phyloP scores from a whole-genome alignment of 2,329 filamentous ascomycete genomes.

The Cryphonectria parasitica region DNA sequence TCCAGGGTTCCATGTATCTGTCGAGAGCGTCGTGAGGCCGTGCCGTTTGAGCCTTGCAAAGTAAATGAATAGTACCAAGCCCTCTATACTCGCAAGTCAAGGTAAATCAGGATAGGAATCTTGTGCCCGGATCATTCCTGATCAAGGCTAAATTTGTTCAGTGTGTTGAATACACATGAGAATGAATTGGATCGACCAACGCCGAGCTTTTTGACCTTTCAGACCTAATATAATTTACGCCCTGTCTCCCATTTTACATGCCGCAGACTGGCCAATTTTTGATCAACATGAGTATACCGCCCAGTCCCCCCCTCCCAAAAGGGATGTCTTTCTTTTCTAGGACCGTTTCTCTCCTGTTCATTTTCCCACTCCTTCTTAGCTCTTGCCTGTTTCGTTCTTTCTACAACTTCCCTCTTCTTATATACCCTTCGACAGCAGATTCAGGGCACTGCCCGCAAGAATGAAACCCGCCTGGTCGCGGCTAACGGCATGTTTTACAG shows the following conservation, averaged over 20 bases:
- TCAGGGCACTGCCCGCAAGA: constrained; percentile 89
- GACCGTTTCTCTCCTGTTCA: neutral
- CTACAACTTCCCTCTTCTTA: neutral
- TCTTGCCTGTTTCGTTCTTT: neutral
- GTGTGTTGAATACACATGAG: neutral
- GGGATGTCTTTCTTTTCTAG: no score
- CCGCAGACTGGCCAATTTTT: neutral
- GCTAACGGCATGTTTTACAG: constrained; percentile 85
- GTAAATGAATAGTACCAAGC: no score
- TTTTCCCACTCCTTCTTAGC: neutral
- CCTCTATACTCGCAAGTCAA: no score
- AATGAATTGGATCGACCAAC: constrained; percentile 8
- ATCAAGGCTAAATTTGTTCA: neutral
- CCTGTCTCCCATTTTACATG: constrained; percentile 22
- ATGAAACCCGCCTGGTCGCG: constrained; percentile 92
- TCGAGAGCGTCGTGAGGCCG: no score
- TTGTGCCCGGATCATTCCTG: neutral
- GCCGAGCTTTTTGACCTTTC: constrained; percentile 2
- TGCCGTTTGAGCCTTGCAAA: no score
- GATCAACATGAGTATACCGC: neutral
- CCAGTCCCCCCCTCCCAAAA: neutral
- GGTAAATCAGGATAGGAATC: no score
- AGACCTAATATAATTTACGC: constrained; percentile 7
- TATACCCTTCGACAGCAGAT: constrained; percentile 72
- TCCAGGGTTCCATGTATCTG: no score